Percentiles rank a stretch among this genome's conserved stretches.
These are phyloP conservation scores for Peronospora tabacina DNA, from an alignment of 352 stramenopile genomes.

Conservation along the genomic window DNA sequence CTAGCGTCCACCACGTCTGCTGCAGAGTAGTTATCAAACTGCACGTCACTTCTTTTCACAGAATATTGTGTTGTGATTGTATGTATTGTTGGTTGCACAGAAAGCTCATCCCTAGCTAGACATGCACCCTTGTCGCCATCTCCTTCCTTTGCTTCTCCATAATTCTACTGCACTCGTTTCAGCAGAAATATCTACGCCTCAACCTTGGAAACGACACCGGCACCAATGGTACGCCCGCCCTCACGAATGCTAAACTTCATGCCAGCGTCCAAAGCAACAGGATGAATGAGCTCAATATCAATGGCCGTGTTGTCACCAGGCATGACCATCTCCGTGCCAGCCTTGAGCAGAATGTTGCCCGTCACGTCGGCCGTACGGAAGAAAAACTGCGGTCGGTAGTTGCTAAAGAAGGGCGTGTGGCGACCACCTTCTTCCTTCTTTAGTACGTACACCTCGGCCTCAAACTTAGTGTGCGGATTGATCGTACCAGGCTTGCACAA, in stretches of 20 bases:
- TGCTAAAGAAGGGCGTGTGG: constrained; percentile 95
- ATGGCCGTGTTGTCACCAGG: constrained; percentile 93
- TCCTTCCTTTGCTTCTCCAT: constrained; percentile 7
- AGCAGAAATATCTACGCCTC: constrained; percentile 45
- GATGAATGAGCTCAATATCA: constrained; percentile 88
- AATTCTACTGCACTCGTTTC: constrained; percentile 17
- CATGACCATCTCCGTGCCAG: constrained; percentile 91
- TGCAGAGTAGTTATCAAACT: too few species aligned
- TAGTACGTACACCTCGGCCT: constrained; percentile 94
- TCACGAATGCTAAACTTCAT: constrained; percentile 95
- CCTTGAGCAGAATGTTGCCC: constrained; percentile 81
- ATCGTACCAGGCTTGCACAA: constrained; percentile 86
- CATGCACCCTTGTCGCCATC: constrained; percentile 5
- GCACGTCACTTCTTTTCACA: too few species aligned
- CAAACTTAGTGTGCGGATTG: constrained; percentile 87
- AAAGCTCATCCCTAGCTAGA: constrained; percentile 8
- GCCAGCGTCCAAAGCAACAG: constrained; percentile 88
- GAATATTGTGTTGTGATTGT: constrained; percentile 5
- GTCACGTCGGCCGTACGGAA: constrained; percentile 95
- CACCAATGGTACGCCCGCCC: constrained; percentile 92
- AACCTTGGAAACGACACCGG: constrained; percentile 91
- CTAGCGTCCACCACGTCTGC: too few species aligned
- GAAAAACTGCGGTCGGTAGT: constrained; percentile 97
- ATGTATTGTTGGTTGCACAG: constrained; percentile 23
- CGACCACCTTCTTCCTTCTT: constrained; percentile 94